Percentiles rank a stretch among this genome's conserved stretches.
phyloP scores from a whole-genome alignment of 345 rosid species.

The Eutrema yunnanense region DNA sequence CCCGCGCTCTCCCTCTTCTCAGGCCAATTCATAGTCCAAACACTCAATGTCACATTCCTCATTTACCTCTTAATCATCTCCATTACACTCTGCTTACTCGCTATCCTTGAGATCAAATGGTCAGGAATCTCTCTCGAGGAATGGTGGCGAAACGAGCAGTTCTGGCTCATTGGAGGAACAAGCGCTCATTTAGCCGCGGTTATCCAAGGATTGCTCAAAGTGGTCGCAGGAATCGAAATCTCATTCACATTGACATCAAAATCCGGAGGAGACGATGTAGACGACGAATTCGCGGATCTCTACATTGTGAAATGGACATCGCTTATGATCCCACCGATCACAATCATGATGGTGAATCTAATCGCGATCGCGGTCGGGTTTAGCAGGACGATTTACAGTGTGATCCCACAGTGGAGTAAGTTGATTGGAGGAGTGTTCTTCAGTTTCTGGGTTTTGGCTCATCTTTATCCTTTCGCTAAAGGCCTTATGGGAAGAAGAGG shows the following conservation, averaged over 20 bases:
- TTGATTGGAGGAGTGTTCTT: slow-evolving; percentile 93
- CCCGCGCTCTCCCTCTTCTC: slow-evolving; percentile 98
- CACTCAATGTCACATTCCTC: slow-evolving; percentile 79
- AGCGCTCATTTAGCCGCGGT: slow-evolving; percentile 98
- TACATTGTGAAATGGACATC: slow-evolving; percentile 83
- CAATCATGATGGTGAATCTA: slow-evolving; percentile 89
- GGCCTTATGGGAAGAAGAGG: slow-evolving; percentile 99
- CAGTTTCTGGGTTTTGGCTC: slow-evolving; percentile 98
- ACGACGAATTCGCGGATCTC: slow-evolving; percentile 92
- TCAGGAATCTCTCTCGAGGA: slow-evolving; percentile 94
- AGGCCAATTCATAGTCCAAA: slow-evolving; percentile 87
- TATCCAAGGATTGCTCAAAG: slow-evolving; percentile 86
- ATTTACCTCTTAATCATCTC: slow-evolving; percentile 70
- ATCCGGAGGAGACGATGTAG: slow-evolving; percentile 80
- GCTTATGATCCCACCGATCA: slow-evolving; percentile 87
- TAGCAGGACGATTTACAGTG: slow-evolving; percentile 87
- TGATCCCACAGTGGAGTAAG: slow-evolving; percentile 82
- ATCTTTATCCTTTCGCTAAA: slow-evolving; percentile 92
- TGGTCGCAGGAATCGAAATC: slow-evolving; percentile 89
- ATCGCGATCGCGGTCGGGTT: slow-evolving; percentile 90
- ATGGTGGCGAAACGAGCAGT: slow-evolving; percentile 98
- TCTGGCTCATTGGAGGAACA: slow-evolving; percentile 96
- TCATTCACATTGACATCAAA: slow-evolving; percentile 94
- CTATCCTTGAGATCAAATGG: slow-evolving; percentile 94
- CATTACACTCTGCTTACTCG: slow-evolving; percentile 66